Conservation (phyloP, 371 early-diverging fungal genomes). For the Mortierella sp. region DNA sequence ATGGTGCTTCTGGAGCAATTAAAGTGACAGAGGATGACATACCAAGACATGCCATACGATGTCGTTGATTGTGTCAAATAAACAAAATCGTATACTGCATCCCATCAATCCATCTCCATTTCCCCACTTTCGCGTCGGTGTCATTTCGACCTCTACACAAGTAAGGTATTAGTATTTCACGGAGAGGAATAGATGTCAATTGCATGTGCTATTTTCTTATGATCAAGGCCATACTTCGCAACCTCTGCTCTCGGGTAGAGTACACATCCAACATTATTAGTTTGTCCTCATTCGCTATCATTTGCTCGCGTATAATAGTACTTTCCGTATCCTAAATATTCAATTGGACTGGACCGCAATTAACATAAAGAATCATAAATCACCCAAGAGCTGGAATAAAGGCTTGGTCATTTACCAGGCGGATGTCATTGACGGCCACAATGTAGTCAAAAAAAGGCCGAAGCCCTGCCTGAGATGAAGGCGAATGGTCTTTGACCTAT, state of each 20-base stretch:
- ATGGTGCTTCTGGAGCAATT: not conserved
- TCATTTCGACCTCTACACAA: constrained; percentile 63
- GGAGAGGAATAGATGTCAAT: not conserved
- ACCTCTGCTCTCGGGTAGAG: constrained; percentile 72
- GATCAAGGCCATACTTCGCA: constrained; percentile 63
- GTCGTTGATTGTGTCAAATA: constrained; percentile 75
- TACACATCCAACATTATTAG: constrained; percentile 72
- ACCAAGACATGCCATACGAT: constrained; percentile 80
- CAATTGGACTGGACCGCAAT: not conserved
- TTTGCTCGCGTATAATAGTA: constrained; percentile 58
- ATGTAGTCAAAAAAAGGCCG: constrained; percentile 86
- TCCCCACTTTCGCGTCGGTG: constrained; percentile 66
- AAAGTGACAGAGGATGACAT: not conserved
- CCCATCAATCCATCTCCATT: constrained; percentile 61
- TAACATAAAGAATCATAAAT: not conserved
- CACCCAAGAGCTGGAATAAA: not conserved
- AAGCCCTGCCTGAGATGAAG: constrained; percentile 77
- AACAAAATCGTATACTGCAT: constrained; percentile 78
- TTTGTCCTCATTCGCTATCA: constrained; percentile 64
- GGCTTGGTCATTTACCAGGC: constrained; percentile 38
- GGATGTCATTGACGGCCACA: constrained; percentile 71
- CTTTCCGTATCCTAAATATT: constrained; percentile 60
- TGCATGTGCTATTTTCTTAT: not conserved
- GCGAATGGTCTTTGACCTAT: constrained; percentile 76
- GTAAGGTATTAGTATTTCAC: not conserved